Evolutionary conservation across 140 eudicot species (phyloP).

Genomic region (Stevia rebaudiana): DNA sequence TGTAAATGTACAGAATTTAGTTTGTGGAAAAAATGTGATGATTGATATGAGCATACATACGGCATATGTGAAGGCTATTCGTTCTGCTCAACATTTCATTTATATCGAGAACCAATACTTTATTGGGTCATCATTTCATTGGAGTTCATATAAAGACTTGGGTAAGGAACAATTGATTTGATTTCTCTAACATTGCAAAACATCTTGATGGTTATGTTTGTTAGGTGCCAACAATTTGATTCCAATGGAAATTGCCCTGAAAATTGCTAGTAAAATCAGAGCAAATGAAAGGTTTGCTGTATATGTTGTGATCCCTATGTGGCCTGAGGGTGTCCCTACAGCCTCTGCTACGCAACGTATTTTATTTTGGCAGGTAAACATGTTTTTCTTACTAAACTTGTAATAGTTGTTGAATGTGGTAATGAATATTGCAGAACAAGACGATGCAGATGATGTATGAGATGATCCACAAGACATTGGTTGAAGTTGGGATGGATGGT

Average conservation of each 20-base stretch:
- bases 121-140: conserved; percentile 87
- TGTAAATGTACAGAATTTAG: conserved; percentile 79
- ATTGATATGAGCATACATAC: conserved; percentile 97
- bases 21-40: conserved; percentile 86
- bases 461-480: conserved; percentile 70
- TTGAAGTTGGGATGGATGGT: conserved; percentile 77
- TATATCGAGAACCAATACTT: conserved; percentile 94
- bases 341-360: conserved; percentile 76
- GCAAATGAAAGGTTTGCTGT: conserved; percentile 84
- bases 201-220: no score
- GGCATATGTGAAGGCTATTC: conserved; percentile 86
- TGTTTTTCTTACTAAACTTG: no score
- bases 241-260: conserved; percentile 92
- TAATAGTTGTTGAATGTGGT: no score
- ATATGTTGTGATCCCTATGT: conserved; percentile 85
- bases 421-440: conserved; percentile 68
- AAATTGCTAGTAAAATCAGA: conserved; percentile 77
- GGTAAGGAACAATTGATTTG: conserved; percentile 51
- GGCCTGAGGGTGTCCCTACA: conserved; percentile 98
- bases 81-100: conserved; percentile 85
- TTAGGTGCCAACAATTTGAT: conserved; percentile 96
- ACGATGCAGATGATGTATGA: conserved; percentile 99
- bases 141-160: conserved; percentile 63
- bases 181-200: no score
- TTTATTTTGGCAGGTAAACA: conserved; percentile 85